Conservation (phyloP, 163 green algal species). For the Trebouxia gelatinosa region DNA sequence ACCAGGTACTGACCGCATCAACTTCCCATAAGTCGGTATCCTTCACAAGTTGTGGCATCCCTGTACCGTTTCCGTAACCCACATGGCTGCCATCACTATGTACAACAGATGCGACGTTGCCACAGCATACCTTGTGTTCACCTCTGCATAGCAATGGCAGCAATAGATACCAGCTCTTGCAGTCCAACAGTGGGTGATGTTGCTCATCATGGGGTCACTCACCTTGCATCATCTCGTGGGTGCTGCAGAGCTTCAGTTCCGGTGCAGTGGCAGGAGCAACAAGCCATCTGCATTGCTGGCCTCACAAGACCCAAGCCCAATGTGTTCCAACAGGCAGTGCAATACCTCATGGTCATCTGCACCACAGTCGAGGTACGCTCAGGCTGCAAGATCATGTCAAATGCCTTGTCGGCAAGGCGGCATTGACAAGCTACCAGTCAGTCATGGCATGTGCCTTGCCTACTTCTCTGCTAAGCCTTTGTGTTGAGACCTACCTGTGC, state of each 20-base stretch:
- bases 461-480: neutral
- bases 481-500: neutral
- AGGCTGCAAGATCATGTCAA: constrained; percentile 3
- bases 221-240: neutral
- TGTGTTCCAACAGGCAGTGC: constrained; percentile 89
- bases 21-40: neutral
- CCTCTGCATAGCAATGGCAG: too few species aligned
- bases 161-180: too few species aligned
- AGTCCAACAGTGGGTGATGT: neutral
- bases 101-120: neutral
- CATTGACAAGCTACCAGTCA: constrained; percentile 1
- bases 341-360: constrained; percentile 89
- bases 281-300: constrained; percentile 88
- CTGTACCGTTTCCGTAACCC: too few species aligned
- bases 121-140: too few species aligned
- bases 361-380: constrained; percentile 83
- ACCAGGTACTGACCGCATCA: constrained; percentile 52
- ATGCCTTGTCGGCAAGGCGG: neutral
- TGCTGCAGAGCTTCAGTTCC: constrained; percentile 74
- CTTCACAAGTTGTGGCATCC: too few species aligned
- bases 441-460: neutral
- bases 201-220: too few species aligned
- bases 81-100: neutral
- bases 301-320: constrained; percentile 69
- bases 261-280: constrained; percentile 90